Evolutionary conservation across 208 protist genomes (phyloP), one percentile per base, ranked within the genome.

Genomic region (Leishmania arabica): DNA sequence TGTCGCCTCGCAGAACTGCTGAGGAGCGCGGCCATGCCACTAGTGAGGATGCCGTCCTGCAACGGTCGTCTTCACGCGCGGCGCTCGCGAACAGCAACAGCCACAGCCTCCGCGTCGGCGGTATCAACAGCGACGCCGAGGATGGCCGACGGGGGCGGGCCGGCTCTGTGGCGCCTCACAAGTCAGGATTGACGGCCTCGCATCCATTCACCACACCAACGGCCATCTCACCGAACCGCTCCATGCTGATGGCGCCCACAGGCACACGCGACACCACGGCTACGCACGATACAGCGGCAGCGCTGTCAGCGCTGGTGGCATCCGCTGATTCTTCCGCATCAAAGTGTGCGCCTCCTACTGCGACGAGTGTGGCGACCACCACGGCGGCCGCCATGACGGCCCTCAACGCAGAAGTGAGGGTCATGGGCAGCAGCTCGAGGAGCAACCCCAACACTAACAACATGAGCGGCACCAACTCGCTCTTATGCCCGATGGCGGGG

Each of bases 401-500:
- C 37, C 24, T 47, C 15, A 65, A 62, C 6, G 34, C 56, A 40
- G 3, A 60, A 42, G 34, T 65, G 37, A 58, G 37, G 11, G 56
- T 3, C 11, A 62, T 65, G 27, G 34, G 74, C 74, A 65, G 56
- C 56, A 37, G 40, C 54, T 15, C 49, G 53, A 13, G 56, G 24
- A 51, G 74, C 56, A 77, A 66, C 34, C 40, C 56, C 15, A 77
- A 64, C 8, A 37, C 40, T 45, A 34, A 11, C n/a, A 74, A 56
- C 8, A 24, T n/a, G 34, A 80, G 78, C 75, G 65, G 56, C 54
- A 71, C 71, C 58, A 77, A 42, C 27, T 82, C 82, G 0, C 77
- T 82, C 19, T 13, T 66, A 24, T 56, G 62, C 49, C 51, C 64
- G 45, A 60, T 77, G 53, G 56, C 15, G 37, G 60, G 21, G 19